Evolutionary conservation across 148 eudicot genomes (phyloP).

Genomic region (Vaccinium darrowii): DNA sequence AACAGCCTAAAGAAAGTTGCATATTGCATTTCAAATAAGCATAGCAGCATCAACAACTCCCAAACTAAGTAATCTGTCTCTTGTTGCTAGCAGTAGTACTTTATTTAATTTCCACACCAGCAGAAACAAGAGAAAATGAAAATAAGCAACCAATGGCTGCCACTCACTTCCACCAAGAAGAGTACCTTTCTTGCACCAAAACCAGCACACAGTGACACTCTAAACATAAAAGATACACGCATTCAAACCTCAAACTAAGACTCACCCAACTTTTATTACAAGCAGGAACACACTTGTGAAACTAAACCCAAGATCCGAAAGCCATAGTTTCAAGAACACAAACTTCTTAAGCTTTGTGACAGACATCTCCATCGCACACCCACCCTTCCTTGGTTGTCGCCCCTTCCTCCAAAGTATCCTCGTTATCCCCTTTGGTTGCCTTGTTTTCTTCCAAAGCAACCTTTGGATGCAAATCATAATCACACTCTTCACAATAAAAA

Average conservation of each 20-base stretch:
- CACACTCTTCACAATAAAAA: slow-evolving; percentile 14
- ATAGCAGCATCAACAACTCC: no score
- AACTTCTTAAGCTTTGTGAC: slow-evolving; percentile 27
- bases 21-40: no score
- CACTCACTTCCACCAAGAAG: neutral
- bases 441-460: neutral
- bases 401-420: slow-evolving; percentile 1
- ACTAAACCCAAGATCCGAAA: neutral
- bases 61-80: no score
- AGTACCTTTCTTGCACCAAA: neutral
- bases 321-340: neutral
- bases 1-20: no score
- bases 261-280: neutral
- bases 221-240: neutral
- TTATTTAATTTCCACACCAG: no score
- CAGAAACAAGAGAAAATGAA: no score
- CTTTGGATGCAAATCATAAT: slow-evolving; percentile 21
- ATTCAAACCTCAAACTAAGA: neutral
- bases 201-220: neutral
- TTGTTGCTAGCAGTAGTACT: no score
- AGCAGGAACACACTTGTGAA: neutral
- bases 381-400: slow-evolving; percentile 34
- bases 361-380: slow-evolving; percentile 28
- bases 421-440: slow-evolving; percentile 18
- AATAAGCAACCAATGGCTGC: neutral